Percentiles rank a stretch among this genome's conserved stretches.
phyloP scores from a whole-genome alignment of 2,329 filamentous ascomycete genomes.

The Paraphaeosphaeria sporulosa region DNA sequence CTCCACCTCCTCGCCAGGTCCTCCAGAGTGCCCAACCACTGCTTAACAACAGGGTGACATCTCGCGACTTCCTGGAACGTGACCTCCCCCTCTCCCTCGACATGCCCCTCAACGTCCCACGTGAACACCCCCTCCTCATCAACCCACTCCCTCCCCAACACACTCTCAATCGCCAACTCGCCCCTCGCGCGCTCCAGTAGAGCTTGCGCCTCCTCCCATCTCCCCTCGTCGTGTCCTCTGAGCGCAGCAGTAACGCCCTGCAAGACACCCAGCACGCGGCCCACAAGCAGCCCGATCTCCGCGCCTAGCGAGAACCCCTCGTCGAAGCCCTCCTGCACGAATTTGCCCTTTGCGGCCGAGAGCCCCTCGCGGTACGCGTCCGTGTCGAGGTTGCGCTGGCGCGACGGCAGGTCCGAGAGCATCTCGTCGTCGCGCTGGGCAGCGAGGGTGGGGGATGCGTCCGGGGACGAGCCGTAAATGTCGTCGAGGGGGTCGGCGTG shows the following conservation, averaged over 20 bases:
- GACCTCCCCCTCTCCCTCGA: slow-evolving; percentile 38
- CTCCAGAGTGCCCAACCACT: slow-evolving; percentile 63
- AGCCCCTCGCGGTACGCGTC: slow-evolving; percentile 92
- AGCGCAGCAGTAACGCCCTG: slow-evolving; percentile 71
- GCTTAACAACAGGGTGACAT: slow-evolving; percentile 71
- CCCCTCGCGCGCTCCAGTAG: slow-evolving; percentile 57
- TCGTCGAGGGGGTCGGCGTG: slow-evolving; percentile 52
- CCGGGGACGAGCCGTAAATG: slow-evolving; percentile 54
- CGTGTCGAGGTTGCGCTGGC: slow-evolving; percentile 79
- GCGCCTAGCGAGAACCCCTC: slow-evolving; percentile 88
- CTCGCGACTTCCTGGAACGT: slow-evolving; percentile 60
- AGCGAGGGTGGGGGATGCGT: slow-evolving; percentile 44
- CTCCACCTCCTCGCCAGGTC: slow-evolving; percentile 53
- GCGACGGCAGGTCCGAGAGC: slow-evolving; percentile 74
- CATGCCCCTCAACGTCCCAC: slow-evolving; percentile 60
- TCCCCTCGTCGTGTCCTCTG: slow-evolving; percentile 33
- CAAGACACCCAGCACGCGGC: slow-evolving; percentile 77
- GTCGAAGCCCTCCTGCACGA: slow-evolving; percentile 89
- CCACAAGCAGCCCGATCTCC: slow-evolving; percentile 76
- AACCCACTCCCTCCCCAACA: slow-evolving; percentile 75
- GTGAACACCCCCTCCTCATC: slow-evolving; percentile 75
- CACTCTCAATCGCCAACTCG: slow-evolving; percentile 66
- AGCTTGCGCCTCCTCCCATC: slow-evolving; percentile 34
- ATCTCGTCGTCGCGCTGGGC: slow-evolving; percentile 48
- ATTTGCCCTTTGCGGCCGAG: slow-evolving; percentile 73